Evolutionary conservation across 140 eudicot genomes (phyloP).

Genomic region (Senecio squalidus): DNA sequence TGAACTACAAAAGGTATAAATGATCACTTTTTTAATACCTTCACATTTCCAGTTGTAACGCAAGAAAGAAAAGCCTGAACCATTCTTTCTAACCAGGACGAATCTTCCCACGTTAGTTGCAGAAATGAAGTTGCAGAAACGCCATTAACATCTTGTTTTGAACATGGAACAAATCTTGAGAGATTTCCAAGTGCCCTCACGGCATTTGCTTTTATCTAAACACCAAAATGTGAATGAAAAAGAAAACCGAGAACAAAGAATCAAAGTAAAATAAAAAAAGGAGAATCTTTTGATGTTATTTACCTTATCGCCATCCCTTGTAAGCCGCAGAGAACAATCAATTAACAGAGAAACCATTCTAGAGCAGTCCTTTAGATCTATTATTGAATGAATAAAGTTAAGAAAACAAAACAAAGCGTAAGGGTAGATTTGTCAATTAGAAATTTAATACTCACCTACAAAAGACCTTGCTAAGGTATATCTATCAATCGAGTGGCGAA

Average conservation of each 20-base stretch:
- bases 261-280: not conserved
- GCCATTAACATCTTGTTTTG: conserved; percentile 22
- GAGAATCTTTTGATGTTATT: conserved; percentile 2
- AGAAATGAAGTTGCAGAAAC: conserved; percentile 22
- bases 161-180: conserved; percentile 62
- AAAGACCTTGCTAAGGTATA: conserved; percentile 34
- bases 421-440: not conserved
- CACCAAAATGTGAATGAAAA: conserved; percentile 3
- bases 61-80: conserved; percentile 96
- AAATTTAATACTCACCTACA: conserved; percentile 28
- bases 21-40: no score
- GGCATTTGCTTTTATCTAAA: conserved; percentile 92
- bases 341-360: conserved; percentile 37
- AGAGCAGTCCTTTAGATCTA: conserved; percentile 48
- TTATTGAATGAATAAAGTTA: conserved; percentile 11
- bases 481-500: conserved; percentile 54
- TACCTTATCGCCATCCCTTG: conserved; percentile 94
- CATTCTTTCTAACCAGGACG: conserved; percentile 60
- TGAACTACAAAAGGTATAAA: not conserved
- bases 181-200: conserved; percentile 95
- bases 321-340: conserved; percentile 67
- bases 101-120: conserved; percentile 26
- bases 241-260: not conserved
- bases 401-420: not conserved
- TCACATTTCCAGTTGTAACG: conserved; percentile 90